Evolutionary conservation across 1,139 yeast species (phyloP).

Genomic region (Saccharomycopsis hybrid): DNA sequence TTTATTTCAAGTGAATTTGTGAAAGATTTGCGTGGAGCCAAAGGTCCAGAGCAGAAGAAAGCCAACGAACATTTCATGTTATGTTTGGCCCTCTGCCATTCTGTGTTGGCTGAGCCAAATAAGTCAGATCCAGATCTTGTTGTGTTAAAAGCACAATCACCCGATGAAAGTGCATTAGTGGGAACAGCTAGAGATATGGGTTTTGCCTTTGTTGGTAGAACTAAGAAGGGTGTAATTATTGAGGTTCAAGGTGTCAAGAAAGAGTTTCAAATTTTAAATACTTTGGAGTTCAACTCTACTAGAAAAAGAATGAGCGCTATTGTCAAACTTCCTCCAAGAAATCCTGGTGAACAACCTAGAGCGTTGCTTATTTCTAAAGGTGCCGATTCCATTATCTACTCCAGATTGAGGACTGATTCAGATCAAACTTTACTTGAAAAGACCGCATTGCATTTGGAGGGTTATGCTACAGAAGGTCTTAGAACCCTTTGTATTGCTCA

Average conservation of each 20-base stretch:
- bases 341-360: constrained; percentile 38
- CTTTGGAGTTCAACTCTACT: constrained; percentile 81
- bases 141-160: constrained; percentile 86
- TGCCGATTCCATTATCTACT: constrained; percentile 87
- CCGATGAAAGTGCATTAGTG: constrained; percentile 96
- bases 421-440: constrained; percentile 41
- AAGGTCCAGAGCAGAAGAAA: constrained; percentile 50
- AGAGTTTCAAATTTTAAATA: constrained; percentile 69
- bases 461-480: constrained; percentile 93
- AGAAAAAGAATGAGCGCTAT: constrained; percentile 97
- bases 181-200: constrained; percentile 92
- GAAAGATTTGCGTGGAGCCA: constrained; percentile 43
- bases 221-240: constrained; percentile 62
- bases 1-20: constrained; percentile 70
- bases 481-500: constrained; percentile 92
- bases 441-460: constrained; percentile 83
- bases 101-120: constrained; percentile 74
- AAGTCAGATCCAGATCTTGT: constrained; percentile 51
- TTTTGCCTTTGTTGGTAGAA: constrained; percentile 68
- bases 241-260: constrained; percentile 67
- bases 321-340: constrained; percentile 47
- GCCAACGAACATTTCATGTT: constrained; percentile 77
- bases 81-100: constrained; percentile 85
- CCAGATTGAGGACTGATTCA: constrained; percentile 47
- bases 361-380: constrained; percentile 77